Conservation (phyloP, 2,329 filamentous ascomycete genomes). For the Penicillium sumatraense region DNA sequence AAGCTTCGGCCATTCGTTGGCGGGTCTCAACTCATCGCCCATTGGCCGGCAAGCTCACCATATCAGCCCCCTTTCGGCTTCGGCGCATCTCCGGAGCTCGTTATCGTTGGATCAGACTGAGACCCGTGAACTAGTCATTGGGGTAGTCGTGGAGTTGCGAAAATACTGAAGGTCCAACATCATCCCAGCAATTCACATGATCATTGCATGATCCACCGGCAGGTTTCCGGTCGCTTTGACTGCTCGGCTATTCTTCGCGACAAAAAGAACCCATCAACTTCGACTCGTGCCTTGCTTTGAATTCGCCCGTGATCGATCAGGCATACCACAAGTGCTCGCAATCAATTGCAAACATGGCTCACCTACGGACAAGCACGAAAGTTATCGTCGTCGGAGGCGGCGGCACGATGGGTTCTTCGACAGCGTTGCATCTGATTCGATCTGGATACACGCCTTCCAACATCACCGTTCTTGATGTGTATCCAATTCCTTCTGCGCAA, state of each 20-base stretch:
- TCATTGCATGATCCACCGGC: neutral
- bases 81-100: neutral
- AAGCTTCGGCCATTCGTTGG: conserved; percentile 3
- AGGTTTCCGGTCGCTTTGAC: neutral
- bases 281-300: neutral
- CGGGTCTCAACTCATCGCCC: conserved; percentile 2
- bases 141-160: neutral
- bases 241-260: neutral
- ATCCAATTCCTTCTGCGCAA: conserved; percentile 52
- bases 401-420: conserved; percentile 54
- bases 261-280: neutral
- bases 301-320: neutral
- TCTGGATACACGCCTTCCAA: conserved; percentile 48
- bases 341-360: conserved; percentile 3
- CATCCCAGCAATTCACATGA: neutral
- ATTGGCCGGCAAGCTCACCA: conserved; percentile 1
- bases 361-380: conserved; percentile 10
- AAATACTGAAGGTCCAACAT: neutral
- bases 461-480: conserved; percentile 54
- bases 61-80: neutral
- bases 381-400: conserved; percentile 48
- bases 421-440: conserved; percentile 51
- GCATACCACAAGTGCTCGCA: neutral
- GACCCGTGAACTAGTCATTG: neutral
- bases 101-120: neutral